These are phyloP conservation scores for Leccinum arenicola DNA, from an alignment of 768 basidiomycete species.

Conservation along the genomic window DNA sequence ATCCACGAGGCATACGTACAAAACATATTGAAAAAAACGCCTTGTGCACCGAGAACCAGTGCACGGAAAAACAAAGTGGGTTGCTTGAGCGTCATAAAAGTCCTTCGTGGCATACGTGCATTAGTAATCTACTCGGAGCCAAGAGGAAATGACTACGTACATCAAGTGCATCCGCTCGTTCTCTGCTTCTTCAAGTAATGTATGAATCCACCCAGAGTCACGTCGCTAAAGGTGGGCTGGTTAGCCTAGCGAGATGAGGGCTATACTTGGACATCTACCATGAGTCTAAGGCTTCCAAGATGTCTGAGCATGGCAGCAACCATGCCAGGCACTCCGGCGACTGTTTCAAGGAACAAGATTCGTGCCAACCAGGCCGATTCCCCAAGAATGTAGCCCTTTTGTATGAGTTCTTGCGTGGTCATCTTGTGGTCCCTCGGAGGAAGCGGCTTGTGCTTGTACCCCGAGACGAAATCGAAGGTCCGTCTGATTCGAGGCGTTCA, in stretches of 20 bases:
- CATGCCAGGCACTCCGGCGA: conserved; percentile 97
- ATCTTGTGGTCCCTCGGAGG: conserved; percentile 56
- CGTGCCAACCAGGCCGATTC: conserved; percentile 74
- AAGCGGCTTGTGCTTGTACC: conserved; percentile 75
- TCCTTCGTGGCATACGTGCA: conserved; percentile 46
- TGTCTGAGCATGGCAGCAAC: conserved; percentile 89
- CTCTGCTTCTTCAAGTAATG: conserved; percentile 89
- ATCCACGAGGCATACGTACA: conserved; percentile 45
- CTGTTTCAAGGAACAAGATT: conserved; percentile 75
- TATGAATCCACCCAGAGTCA: conserved; percentile 83
- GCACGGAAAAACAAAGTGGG: conserved; percentile 80
- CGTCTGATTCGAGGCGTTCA: conserved; percentile 35
- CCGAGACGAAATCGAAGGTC: conserved; percentile 80
- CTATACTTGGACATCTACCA: conserved; percentile 49
- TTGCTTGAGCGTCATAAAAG: conserved; percentile 89
- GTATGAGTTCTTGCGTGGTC: conserved; percentile 69
- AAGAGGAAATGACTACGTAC: conserved; percentile 33
- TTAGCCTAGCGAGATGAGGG: conserved; percentile 7
- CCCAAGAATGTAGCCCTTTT: conserved; percentile 69
- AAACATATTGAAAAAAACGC: conserved; percentile 87
- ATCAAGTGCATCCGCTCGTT: conserved; percentile 97
- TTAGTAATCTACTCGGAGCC: conserved; percentile 11
- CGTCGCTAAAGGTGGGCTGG: conserved; percentile 36
- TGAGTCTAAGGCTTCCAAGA: conserved; percentile 80
- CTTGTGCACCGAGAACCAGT: conserved; percentile 86